phyloP scores from a whole-genome alignment of 2,329 filamentous ascomycete genomes.

The Kalmusia sp. region DNA sequence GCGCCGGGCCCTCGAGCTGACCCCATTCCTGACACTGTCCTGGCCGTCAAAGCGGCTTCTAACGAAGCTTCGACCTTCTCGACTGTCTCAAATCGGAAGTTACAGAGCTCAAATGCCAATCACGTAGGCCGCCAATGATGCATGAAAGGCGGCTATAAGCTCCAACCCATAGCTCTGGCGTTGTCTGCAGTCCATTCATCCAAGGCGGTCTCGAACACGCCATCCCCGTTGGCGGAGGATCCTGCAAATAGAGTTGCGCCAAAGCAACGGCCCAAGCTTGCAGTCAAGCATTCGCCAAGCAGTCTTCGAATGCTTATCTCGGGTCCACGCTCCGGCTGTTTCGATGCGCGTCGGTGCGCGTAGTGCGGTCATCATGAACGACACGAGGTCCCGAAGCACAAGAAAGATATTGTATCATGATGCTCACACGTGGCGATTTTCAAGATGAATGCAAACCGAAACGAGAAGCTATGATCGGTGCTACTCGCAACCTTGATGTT shows the following conservation, averaged over 20 bases:
- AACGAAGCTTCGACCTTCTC: no score
- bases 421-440: no score
- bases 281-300: conserved; percentile 38
- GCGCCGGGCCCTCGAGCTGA: not conserved
- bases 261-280: conserved; percentile 13
- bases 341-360: not conserved
- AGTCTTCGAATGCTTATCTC: conserved; percentile 28
- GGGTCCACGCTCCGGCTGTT: not conserved
- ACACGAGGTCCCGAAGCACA: not conserved
- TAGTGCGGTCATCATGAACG: not conserved
- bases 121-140: not conserved
- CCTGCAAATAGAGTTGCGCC: conserved; percentile 7
- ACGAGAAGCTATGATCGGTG: no score
- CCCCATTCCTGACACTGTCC: not conserved
- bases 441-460: no score
- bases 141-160: no score
- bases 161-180: not conserved
- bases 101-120: not conserved
- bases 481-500: no score
- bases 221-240: conserved; percentile 9
- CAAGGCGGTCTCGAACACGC: conserved; percentile 4
- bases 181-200: not conserved
- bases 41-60: no score
- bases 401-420: no score
- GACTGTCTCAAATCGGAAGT: no score